Conservation (phyloP, 257 asterid genomes). For the Primulina tabacum region DNA sequence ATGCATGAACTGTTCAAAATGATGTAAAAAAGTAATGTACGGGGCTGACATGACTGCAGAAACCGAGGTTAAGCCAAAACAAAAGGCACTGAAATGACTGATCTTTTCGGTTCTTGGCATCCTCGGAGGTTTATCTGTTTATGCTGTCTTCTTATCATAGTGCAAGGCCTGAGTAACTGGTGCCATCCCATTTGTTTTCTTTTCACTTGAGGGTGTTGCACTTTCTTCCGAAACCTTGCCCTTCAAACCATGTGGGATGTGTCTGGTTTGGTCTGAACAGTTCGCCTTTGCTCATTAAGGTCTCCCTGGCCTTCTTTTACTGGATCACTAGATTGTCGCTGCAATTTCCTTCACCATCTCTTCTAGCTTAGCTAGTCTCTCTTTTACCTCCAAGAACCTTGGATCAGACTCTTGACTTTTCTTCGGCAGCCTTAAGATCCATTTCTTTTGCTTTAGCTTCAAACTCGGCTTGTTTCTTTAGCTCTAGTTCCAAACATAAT, state of each 20-base stretch:
- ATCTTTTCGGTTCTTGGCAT: no score
- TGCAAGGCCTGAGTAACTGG: slow-evolving; percentile 16
- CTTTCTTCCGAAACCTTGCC: slow-evolving; percentile 12
- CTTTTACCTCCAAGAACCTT: slow-evolving; percentile 64
- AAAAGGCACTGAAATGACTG: no score
- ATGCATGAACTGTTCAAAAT: background rate
- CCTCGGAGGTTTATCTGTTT: slow-evolving; percentile 19
- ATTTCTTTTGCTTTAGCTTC: slow-evolving; percentile 70
- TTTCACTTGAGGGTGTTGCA: slow-evolving; percentile 14
- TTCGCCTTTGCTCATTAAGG: slow-evolving; percentile 23
- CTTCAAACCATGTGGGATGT: slow-evolving; percentile 12
- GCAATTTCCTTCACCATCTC: slow-evolving; percentile 56
- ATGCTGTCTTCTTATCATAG: slow-evolving; percentile 18
- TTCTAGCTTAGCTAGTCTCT: slow-evolving; percentile 73
- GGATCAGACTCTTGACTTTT: slow-evolving; percentile 59
- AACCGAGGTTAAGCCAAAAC: background rate
- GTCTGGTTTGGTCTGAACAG: slow-evolving; percentile 26
- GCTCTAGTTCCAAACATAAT: slow-evolving; percentile 43
- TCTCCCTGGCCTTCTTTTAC: slow-evolving; percentile 23
- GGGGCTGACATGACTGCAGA: background rate
- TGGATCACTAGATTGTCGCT: slow-evolving; percentile 19
- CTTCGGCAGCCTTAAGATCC: slow-evolving; percentile 62
- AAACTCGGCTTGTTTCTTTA: background rate
- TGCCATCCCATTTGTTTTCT: slow-evolving; percentile 20
- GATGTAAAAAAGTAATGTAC: background rate